phyloP scores from a whole-genome alignment of 2,329 filamentous ascomycete genomes.

The Xylaria polymorpha region DNA sequence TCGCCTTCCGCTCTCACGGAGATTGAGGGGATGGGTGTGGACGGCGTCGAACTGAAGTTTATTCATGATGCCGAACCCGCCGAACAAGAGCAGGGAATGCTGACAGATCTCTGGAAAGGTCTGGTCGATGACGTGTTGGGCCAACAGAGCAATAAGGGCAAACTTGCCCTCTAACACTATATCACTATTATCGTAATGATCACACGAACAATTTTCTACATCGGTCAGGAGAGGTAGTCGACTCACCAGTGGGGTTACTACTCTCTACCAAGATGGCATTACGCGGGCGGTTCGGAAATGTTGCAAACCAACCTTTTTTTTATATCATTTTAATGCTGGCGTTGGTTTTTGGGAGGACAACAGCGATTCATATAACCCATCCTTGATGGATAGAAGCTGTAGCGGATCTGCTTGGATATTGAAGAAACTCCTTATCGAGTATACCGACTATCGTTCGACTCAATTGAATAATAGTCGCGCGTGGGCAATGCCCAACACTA shows the following conservation, averaged over 20 bases:
- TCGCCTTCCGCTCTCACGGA: slow-evolving; percentile 65
- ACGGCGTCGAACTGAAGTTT: slow-evolving; percentile 67
- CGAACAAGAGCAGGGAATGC: slow-evolving; percentile 58
- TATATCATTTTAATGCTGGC: slow-evolving; percentile 35
- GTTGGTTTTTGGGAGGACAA: slow-evolving; percentile 11
- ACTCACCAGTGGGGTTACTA: slow-evolving; percentile 7
- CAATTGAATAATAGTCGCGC: slow-evolving; percentile 25
- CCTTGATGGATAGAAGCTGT: slow-evolving; percentile 6
- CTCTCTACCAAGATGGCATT: slow-evolving; percentile 12
- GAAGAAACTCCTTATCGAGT: slow-evolving; percentile 9
- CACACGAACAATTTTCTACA: slow-evolving; percentile 27
- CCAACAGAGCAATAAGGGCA: slow-evolving; percentile 45
- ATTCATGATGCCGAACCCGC: slow-evolving; percentile 53
- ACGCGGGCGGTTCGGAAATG: background rate
- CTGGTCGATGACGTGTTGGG: slow-evolving; percentile 61
- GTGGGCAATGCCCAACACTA: slow-evolving; percentile 16
- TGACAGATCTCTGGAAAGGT: slow-evolving; percentile 67
- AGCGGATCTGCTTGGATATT: slow-evolving; percentile 17
- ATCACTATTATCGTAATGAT: slow-evolving; percentile 25
- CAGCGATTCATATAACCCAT: too few species aligned
- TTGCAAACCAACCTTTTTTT: slow-evolving; percentile 2
- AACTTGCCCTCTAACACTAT: slow-evolving; percentile 45
- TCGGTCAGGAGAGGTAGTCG: slow-evolving; percentile 16
- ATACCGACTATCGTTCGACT: slow-evolving; percentile 11
- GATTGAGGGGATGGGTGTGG: slow-evolving; percentile 68